Percentiles rank a stretch among this genome's conserved stretches.
Conservation (phyloP, 2,329 filamentous ascomycete genomes). For the Chaetomiaceae sp. region DNA sequence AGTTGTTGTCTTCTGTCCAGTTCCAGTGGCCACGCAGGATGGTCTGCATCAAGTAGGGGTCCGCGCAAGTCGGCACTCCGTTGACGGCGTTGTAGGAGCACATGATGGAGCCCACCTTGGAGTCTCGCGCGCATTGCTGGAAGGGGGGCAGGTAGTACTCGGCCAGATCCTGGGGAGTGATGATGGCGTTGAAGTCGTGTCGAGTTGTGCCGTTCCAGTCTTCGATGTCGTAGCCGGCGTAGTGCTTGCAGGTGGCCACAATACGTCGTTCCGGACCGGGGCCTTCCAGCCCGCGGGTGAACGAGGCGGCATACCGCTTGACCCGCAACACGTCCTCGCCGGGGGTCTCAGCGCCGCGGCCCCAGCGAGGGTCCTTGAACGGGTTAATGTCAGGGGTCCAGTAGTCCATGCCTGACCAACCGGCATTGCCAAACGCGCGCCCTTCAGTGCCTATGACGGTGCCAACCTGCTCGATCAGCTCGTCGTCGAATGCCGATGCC, state of each 20-base stretch:
- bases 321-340: slow-evolving; percentile 27
- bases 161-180: slow-evolving; percentile 53
- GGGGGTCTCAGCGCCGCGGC: slow-evolving; percentile 50
- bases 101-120: slow-evolving; percentile 54
- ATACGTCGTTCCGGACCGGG: slow-evolving; percentile 28
- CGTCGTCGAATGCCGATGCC: slow-evolving; percentile 61
- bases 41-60: slow-evolving; percentile 53
- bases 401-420: slow-evolving; percentile 50
- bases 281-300: slow-evolving; percentile 28
- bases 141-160: slow-evolving; percentile 67
- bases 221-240: slow-evolving; percentile 49
- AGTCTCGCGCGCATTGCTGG: slow-evolving; percentile 55
- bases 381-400: slow-evolving; percentile 67
- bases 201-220: slow-evolving; percentile 26
- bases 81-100: slow-evolving; percentile 61
- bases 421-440: slow-evolving; percentile 58
- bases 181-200: slow-evolving; percentile 27
- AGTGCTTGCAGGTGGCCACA: slow-evolving; percentile 57
- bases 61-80: slow-evolving; percentile 56
- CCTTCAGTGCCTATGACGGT: slow-evolving; percentile 54
- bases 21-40: slow-evolving; percentile 61
- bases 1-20: slow-evolving; percentile 57
- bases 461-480: slow-evolving; percentile 53
- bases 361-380: slow-evolving; percentile 60
- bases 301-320: slow-evolving; percentile 24